A percentile compares a stretch with the other conserved stretches of the same genome.
phyloP scores from a whole-genome alignment of 129 eudicot species.

The Helichrysum umbraculigerum region DNA sequence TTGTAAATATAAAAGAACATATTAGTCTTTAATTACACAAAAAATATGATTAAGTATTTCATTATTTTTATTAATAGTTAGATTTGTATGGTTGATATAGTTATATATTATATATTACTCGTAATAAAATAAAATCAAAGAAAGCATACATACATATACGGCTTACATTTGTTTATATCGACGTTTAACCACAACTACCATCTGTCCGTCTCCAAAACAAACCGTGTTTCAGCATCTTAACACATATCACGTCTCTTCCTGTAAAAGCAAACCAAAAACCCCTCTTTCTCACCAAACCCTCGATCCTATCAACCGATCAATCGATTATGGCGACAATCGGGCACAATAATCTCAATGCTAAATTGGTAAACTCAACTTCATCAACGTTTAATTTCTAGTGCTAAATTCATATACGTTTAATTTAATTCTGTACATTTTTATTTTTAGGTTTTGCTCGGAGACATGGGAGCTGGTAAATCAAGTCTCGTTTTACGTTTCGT shows the following conservation, averaged over 20 bases:
- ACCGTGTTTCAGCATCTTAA: not conserved
- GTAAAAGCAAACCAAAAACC: not conserved
- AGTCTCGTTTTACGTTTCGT: conserved; percentile 94
- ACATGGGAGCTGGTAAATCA: conserved; percentile 99
- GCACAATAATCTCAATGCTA: conserved; percentile 90
- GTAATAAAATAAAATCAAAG: no score
- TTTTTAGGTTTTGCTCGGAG: conserved; percentile 84
- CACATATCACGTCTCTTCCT: not conserved
- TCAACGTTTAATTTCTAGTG: not conserved
- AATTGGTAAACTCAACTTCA: conserved; percentile 52
- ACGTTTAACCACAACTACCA: not conserved
- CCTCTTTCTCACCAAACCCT: conserved; percentile 10
- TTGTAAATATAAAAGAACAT: no score
- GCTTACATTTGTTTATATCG: not conserved
- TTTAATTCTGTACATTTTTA: conserved; percentile 13
- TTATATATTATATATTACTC: no score
- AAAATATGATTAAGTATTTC: no score
- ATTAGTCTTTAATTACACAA: no score
- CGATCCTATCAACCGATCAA: conserved; percentile 25
- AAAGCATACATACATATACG: not conserved
- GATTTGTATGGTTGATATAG: no score
- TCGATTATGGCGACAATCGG: conserved; percentile 60
- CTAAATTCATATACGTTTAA: not conserved
- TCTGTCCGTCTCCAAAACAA: not conserved
- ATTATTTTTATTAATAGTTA: no score